Percentiles rank a stretch among this genome's conserved stretches.
These are phyloP conservation scores for Colletotrichum destructivum DNA, from an alignment of 2,329 filamentous ascomycete species.

Conservation along the genomic window DNA sequence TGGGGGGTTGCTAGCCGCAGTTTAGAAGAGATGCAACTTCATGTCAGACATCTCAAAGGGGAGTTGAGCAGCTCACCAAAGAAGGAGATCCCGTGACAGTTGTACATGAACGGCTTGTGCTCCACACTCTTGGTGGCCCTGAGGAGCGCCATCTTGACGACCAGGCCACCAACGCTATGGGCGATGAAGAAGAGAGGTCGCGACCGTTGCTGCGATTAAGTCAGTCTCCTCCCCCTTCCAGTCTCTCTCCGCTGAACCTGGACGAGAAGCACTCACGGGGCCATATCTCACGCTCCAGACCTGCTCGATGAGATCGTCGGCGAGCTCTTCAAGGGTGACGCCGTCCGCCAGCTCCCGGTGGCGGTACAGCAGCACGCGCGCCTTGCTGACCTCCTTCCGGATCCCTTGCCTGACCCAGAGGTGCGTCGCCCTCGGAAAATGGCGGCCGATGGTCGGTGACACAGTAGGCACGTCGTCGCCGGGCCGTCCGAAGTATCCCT, in stretches of 20 bases:
- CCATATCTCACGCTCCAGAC: constrained; percentile 53
- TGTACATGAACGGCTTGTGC: constrained; percentile 63
- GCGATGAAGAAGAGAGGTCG: constrained; percentile 73
- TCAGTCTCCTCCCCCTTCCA: not conserved
- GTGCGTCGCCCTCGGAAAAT: constrained; percentile 52
- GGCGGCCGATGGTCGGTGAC: constrained; percentile 27
- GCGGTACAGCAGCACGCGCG: constrained; percentile 67
- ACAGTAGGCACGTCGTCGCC: constrained; percentile 41
- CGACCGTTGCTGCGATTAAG: constrained; percentile 46
- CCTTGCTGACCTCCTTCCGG: constrained; percentile 61
- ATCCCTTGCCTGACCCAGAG: constrained; percentile 69
- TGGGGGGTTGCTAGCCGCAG: constrained; percentile 67
- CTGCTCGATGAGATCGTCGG: constrained; percentile 63
- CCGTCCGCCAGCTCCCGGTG: constrained; percentile 61
- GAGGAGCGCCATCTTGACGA: constrained; percentile 70
- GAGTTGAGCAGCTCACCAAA: constrained; percentile 60
- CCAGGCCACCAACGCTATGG: constrained; percentile 73
- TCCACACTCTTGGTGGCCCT: constrained; percentile 58
- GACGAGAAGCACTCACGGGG: constrained; percentile 47
- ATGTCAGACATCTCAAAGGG: not conserved
- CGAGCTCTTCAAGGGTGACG: constrained; percentile 60
- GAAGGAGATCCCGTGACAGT: constrained; percentile 74
- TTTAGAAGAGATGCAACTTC: constrained; percentile 26
- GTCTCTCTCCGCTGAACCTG: not conserved
- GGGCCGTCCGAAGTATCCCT: constrained; percentile 62